These are phyloP conservation scores for Leishmania mexicana DNA, from an alignment of 208 protist species.

Conservation along the genomic window DNA sequence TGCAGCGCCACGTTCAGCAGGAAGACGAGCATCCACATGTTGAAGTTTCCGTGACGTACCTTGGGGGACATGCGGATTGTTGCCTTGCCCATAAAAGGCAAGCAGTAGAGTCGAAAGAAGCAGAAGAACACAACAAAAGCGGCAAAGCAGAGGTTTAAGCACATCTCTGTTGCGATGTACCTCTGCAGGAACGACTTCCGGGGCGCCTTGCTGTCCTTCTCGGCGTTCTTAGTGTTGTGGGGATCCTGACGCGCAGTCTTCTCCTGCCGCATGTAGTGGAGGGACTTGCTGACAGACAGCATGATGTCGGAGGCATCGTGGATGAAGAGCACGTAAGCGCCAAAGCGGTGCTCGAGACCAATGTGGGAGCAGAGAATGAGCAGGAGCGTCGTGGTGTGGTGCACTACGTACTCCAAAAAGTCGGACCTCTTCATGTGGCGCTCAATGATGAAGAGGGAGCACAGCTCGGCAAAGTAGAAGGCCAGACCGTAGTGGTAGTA, in stretches of 20 bases:
- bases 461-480: conserved; percentile 70
- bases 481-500: conserved; percentile 78
- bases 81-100: conserved; percentile 45
- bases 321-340: conserved; percentile 73
- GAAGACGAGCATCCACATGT: conserved; percentile 50
- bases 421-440: conserved; percentile 58
- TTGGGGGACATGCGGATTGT: conserved; percentile 36
- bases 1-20: conserved; percentile 70
- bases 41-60: conserved; percentile 56
- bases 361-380: conserved; percentile 66
- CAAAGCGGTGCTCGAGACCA: conserved; percentile 67
- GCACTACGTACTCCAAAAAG: conserved; percentile 67
- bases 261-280: conserved; percentile 61
- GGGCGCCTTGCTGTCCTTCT: conserved; percentile 31
- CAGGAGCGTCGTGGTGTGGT: conserved; percentile 64
- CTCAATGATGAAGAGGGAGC: conserved; percentile 59
- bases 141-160: conserved; percentile 49
- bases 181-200: conserved; percentile 27
- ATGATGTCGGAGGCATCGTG: conserved; percentile 80
- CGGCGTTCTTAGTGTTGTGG: conserved; percentile 27
- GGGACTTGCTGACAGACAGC: conserved; percentile 53
- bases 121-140: conserved; percentile 58
- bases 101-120: conserved; percentile 64
- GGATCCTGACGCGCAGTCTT: conserved; percentile 27
- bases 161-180: conserved; percentile 37